Evolutionary conservation across 2,329 filamentous ascomycete species (phyloP), one percentile per base, ranked within the genome.

Genomic region (Aspergillus sp.): DNA sequence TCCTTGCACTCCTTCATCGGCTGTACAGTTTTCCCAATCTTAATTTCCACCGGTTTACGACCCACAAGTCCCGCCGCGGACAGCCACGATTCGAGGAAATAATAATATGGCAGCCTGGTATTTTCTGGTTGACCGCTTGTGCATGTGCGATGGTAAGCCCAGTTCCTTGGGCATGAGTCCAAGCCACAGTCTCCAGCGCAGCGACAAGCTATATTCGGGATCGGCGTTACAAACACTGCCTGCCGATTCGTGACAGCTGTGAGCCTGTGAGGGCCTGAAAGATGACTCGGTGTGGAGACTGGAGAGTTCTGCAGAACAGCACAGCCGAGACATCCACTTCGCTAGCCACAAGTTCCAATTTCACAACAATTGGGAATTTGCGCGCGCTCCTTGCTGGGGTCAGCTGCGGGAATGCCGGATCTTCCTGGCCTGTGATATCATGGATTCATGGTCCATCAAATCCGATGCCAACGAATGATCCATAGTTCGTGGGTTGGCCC

Each of bases 351-450:
- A 48, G 7, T 12, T 45, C 39, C 34, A 3, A n/a, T n/a, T 36
- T 36, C 34, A 13, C 15, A n/a, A 43, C 41, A 43, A 18, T 43
- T 17, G 11, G 41, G 20, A n/a, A n/a, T n/a, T n/a, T n/a, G n/a
- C n/a, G n/a, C 11, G 17, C n/a, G n/a, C 17, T 18, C 8, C 41
- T 18, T 43, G 41, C 17, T 36, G 26, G 7, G 39, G 34, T 24
- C 44, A 43, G 18, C 45, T 48, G 45, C 55, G 55, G 55, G 48
- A 48, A 26, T 57, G 48, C 55, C 55, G 55, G 55, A 57, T 43
- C 34, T 36, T 43, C 20, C 26, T 30, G 3, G 8, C 9, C 26
- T 48, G 17, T 57, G 48, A 57, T 51, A 53, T 53, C 55, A 57
- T 53, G 43, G 17, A n/a, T 38, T 18, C 32, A n/a, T 12, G 22